A percentile compares a stretch with the other conserved stretches of the same genome.
phyloP scores from a whole-genome alignment of 78 protist species.

The Speleostelium caveatum region DNA sequence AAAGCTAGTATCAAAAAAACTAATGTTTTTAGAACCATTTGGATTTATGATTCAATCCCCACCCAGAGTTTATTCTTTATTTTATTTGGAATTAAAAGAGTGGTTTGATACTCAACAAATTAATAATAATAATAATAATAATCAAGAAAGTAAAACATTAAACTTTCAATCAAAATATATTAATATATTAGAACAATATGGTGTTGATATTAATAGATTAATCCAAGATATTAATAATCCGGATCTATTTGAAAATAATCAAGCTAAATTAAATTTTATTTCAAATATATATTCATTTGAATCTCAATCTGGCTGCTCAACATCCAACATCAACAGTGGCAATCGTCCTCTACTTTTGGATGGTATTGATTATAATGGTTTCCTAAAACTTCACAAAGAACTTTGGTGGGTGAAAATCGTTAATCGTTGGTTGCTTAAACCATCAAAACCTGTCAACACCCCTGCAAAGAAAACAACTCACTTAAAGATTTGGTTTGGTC shows the following conservation, averaged over 20 bases:
- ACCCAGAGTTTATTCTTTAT: conserved; percentile 4
- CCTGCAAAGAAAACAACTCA: background rate
- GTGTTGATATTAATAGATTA: conserved; percentile 1
- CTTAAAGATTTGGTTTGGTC: conserved; percentile 55
- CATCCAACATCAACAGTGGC: background rate
- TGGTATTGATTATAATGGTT: conserved; percentile 16
- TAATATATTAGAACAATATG: background rate
- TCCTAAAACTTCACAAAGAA: conserved; percentile 44
- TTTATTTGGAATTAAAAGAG: conserved; percentile 38
- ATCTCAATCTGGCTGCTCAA: background rate
- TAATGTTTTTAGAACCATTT: conserved; percentile 42
- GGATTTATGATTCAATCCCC: conserved; percentile 25
- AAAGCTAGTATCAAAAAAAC: background rate
- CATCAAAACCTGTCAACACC: background rate
- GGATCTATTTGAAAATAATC: background rate
- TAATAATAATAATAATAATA: background rate
- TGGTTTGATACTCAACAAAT: background rate
- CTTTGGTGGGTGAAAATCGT: conserved; percentile 62
- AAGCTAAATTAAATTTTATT: background rate
- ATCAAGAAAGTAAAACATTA: background rate
- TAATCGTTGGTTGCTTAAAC: conserved; percentile 21
- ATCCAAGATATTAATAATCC: background rate
- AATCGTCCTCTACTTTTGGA: background rate
- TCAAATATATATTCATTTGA: conserved; percentile 10
- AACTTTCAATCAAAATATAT: background rate